These are phyloP conservation scores for Plasmodium sp. DNA, from an alignment of 169 alveolate genomes.

Conservation along the genomic window DNA sequence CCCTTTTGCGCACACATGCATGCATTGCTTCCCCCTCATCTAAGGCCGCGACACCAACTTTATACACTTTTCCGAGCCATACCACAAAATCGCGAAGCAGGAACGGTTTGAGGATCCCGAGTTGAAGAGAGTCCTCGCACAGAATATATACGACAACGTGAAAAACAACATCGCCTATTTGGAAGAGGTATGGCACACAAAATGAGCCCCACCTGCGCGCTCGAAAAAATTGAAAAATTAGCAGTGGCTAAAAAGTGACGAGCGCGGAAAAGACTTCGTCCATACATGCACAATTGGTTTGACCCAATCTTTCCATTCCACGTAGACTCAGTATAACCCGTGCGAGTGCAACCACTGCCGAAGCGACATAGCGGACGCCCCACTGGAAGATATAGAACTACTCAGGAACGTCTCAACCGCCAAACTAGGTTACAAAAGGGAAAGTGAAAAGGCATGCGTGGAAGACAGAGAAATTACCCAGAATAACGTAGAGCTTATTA, in stretches of 20 bases:
- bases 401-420: not conserved
- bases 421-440: not conserved
- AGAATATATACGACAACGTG: constrained; percentile 43
- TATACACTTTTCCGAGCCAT: constrained; percentile 48
- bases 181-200: constrained; percentile 16
- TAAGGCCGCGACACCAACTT: not conserved
- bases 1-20: not conserved
- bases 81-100: constrained; percentile 47
- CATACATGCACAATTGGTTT: not conserved
- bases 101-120: constrained; percentile 11
- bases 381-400: not conserved
- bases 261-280: not conserved
- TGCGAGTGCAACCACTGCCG: not conserved
- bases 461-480: not conserved
- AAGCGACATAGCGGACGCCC: not conserved
- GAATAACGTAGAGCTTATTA: not conserved
- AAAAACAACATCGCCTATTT: constrained; percentile 28
- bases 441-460: not conserved
- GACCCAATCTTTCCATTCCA: not conserved
- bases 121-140: constrained; percentile 31
- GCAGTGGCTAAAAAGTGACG: not conserved
- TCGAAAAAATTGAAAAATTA: not conserved
- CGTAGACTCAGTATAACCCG: constrained; percentile 32
- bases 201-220: not conserved
- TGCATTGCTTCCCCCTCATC: not conserved